Evolutionary conservation across 768 basidiomycete species (phyloP).

Genomic region (Zangia roseola): DNA sequence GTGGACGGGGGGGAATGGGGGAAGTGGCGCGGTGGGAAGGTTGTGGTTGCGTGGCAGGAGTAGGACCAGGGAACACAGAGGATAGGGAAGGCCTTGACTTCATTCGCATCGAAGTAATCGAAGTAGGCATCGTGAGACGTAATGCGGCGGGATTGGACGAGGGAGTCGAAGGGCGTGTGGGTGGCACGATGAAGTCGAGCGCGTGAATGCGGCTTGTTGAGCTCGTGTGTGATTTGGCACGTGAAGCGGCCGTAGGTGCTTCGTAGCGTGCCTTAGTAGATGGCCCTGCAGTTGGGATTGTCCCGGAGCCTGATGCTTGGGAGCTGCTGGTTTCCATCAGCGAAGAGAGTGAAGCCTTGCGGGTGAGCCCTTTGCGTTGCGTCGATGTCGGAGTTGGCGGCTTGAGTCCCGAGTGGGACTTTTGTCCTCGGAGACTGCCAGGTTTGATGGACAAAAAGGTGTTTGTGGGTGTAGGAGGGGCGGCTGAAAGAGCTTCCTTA

Average conservation of each 20-base stretch:
- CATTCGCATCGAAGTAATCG: conserved; percentile 69
- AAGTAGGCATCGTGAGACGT: conserved; percentile 86
- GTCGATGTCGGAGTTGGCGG: conserved; percentile 68
- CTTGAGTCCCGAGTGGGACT: conserved; percentile 81
- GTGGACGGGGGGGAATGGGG: conserved; percentile 57
- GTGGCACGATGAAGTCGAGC: conserved; percentile 67
- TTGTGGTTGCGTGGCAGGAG: conserved; percentile 35
- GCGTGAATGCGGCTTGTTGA: conserved; percentile 61
- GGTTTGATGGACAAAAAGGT: conserved; percentile 68
- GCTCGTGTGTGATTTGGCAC: conserved; percentile 67
- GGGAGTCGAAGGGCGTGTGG: conserved; percentile 76
- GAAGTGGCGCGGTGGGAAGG: conserved; percentile 51
- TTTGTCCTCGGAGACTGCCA: conserved; percentile 77
- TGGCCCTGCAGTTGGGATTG: conserved; percentile 30
- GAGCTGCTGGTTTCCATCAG: conserved; percentile 60
- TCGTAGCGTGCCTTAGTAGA: conserved; percentile 60
- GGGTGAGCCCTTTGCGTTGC: conserved; percentile 54
- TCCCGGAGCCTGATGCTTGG: conserved; percentile 56
- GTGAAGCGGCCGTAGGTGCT: conserved; percentile 77
- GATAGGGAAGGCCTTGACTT: conserved; percentile 75
- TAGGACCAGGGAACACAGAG: conserved; percentile 62
- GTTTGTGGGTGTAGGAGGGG: conserved; percentile 47
- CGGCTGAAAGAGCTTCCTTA: conserved; percentile 52
- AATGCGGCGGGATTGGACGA: conserved; percentile 75
- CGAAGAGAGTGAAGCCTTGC: conserved; percentile 79